Percentiles rank a stretch among this genome's conserved stretches.
Evolutionary conservation across 805 yeast genomes (phyloP).

Genomic region (Starmera caribaea): DNA sequence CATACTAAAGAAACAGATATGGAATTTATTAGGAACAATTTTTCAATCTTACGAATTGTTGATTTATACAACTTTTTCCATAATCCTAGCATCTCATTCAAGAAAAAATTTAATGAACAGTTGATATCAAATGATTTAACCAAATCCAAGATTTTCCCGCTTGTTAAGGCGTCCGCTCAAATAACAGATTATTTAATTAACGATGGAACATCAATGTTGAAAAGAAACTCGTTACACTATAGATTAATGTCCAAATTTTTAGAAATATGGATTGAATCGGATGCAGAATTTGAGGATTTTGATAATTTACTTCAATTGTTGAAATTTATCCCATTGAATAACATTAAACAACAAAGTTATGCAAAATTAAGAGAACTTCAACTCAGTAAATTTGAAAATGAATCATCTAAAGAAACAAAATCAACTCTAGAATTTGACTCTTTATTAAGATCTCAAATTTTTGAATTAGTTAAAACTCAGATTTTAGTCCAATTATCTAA

Average conservation of each 20-base stretch:
- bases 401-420: slow-evolving; percentile 34
- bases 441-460: slow-evolving; percentile 44
- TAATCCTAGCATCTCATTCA: slow-evolving; percentile 49
- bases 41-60: slow-evolving; percentile 40
- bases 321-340: slow-evolving; percentile 28
- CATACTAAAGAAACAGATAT: not conserved
- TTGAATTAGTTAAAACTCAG: slow-evolving; percentile 67
- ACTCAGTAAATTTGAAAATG: slow-evolving; percentile 29
- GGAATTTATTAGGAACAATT: slow-evolving; percentile 32
- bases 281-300: slow-evolving; percentile 43
- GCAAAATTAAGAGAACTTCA: slow-evolving; percentile 47
- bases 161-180: slow-evolving; percentile 21
- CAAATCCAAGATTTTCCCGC: slow-evolving; percentile 37
- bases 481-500: slow-evolving; percentile 59
- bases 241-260: slow-evolving; percentile 47
- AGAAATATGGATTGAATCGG: slow-evolving; percentile 56
- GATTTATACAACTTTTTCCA: slow-evolving; percentile 46
- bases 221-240: slow-evolving; percentile 47
- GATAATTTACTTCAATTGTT: slow-evolving; percentile 40
- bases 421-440: slow-evolving; percentile 36
- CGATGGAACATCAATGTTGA: slow-evolving; percentile 30
- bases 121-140: slow-evolving; percentile 44
- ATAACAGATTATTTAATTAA: slow-evolving; percentile 24
- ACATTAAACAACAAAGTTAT: slow-evolving; percentile 33
- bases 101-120: slow-evolving; percentile 54